These are phyloP conservation scores for Warburgia ugandensis DNA, from an alignment of 164 flowering plant genomes.

Conservation along the genomic window DNA sequence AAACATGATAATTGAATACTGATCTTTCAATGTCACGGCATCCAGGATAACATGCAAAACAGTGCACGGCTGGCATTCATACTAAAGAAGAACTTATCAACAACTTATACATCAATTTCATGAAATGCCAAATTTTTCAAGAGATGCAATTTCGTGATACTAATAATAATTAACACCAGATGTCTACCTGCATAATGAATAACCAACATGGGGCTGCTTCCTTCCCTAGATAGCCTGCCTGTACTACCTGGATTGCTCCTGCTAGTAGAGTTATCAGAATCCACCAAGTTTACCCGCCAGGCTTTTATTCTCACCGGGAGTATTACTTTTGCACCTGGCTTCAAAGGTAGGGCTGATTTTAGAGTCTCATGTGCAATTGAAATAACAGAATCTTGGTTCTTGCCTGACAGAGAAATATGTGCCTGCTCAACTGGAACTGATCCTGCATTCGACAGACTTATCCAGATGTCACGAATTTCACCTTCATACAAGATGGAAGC, in stretches of 20 bases:
- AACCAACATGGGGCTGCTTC: slow-evolving; percentile 72
- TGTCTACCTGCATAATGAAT: slow-evolving; percentile 89
- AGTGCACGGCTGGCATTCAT: too few relatives aligned
- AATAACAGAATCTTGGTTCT: slow-evolving; percentile 84
- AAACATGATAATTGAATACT: too few relatives aligned
- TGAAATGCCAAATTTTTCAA: not conserved
- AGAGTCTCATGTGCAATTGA: slow-evolving; percentile 59
- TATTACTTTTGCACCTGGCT: slow-evolving; percentile 88
- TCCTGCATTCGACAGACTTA: slow-evolving; percentile 72
- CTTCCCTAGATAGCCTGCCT: slow-evolving; percentile 65
- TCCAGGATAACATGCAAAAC: too few relatives aligned
- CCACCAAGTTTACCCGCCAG: slow-evolving; percentile 67
- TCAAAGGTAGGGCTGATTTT: slow-evolving; percentile 77
- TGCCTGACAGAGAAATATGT: slow-evolving; percentile 84
- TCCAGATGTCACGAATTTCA: slow-evolving; percentile 88
- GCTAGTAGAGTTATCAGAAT: slow-evolving; percentile 47
- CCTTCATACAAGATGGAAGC: slow-evolving; percentile 88
- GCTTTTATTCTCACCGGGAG: slow-evolving; percentile 80
- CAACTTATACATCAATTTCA: too few relatives aligned
- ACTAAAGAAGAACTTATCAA: not conserved
- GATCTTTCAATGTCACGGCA: too few relatives aligned
- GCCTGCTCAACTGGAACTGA: slow-evolving; percentile 94
- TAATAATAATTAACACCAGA: not conserved
- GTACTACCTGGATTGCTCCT: slow-evolving; percentile 38
- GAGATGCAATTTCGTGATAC: not conserved